Evolutionary conservation across 106 monocot genomes (phyloP).

Genomic region (Gastrodia elata): DNA sequence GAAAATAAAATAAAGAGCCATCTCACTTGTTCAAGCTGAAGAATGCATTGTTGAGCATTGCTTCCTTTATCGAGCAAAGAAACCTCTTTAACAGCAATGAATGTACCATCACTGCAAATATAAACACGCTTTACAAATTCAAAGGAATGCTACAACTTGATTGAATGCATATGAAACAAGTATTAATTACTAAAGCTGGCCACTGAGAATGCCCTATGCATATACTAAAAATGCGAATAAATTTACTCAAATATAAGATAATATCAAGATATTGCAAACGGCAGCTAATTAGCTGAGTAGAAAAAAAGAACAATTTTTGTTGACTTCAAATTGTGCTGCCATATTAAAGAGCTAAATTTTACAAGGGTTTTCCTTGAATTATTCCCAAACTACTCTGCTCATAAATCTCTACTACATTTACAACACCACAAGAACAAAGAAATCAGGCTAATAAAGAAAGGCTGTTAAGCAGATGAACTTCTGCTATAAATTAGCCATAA

Average conservation of each 20-base stretch:
- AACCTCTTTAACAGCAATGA: slow-evolving; percentile 68
- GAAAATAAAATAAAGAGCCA: background rate
- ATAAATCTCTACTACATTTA: background rate
- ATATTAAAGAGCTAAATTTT: no score
- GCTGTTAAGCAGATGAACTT: background rate
- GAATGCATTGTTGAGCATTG: slow-evolving; percentile 50
- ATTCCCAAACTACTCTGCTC: background rate
- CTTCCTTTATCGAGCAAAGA: slow-evolving; percentile 45
- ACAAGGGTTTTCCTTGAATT: background rate
- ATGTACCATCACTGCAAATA: slow-evolving; percentile 46
- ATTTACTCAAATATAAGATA: background rate
- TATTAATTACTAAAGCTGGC: background rate
- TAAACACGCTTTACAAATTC: background rate
- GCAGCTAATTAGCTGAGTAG: background rate
- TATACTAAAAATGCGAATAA: background rate
- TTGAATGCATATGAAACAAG: background rate
- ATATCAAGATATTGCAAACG: background rate
- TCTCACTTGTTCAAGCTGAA: slow-evolving; percentile 53
- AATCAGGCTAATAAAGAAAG: background rate
- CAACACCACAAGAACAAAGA: background rate
- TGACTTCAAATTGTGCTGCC: background rate
- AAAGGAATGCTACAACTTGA: background rate
- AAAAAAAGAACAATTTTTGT: background rate
- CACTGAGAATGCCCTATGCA: background rate
- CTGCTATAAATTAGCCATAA: background rate